Base-by-base conservation (phyloP, 225 moss, liverwort and hornwort species). In the Pseudoscleropodium purum region DNA sequence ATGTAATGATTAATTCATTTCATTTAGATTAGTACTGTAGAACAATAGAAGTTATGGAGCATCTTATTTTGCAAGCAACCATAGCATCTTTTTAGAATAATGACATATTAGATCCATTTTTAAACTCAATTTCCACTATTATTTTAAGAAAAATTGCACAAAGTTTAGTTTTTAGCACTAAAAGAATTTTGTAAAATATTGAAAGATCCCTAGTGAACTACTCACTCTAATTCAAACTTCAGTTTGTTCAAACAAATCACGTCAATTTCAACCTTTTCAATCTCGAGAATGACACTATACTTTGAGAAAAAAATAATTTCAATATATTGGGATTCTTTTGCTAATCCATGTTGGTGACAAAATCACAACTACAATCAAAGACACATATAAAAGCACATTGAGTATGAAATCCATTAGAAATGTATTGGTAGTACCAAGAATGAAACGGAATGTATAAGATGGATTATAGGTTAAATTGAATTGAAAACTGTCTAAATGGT, bases 61-160 rank as follows among this genome's bases (percentile, higher is more conserved):
- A 69, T 70, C 39, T 70, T 39, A 0, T 72, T 41, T 26, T 72
- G 0, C 0, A 26, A 1, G 27, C 2, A 26, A 4, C 3, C 0
- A n/a, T 24, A 73, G 16, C 15, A 27, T 5, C 1, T 43, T 73
- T 3, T 43, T 27, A 3, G 15, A 13, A 72, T 41, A 73, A 27
- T 4, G 9, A 16, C 5, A n/a, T n/a, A 27, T 43, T 41, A 1
- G 9, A 73, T 15, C 14, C 16, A 43, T 7, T 43, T 72, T 16
- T 27, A 5, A 41, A 26, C 1, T 15, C 25, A 70, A 41, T 25
- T 39, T 70, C 2, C 8, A n/a, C n/a, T n/a, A n/a, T 23, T 6
- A 41, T 25, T 26, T 67, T 70, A 7, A 15, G 26, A 41, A 41
- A 26, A 15, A n/a, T n/a, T 15, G 3, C 2, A 25, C 4, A 43